A percentile compares a stretch with the other conserved stretches of the same genome.
phyloP scores from a whole-genome alignment of 1,284 basidiomycete species.

The Coniferiporia sulphurascens region DNA sequence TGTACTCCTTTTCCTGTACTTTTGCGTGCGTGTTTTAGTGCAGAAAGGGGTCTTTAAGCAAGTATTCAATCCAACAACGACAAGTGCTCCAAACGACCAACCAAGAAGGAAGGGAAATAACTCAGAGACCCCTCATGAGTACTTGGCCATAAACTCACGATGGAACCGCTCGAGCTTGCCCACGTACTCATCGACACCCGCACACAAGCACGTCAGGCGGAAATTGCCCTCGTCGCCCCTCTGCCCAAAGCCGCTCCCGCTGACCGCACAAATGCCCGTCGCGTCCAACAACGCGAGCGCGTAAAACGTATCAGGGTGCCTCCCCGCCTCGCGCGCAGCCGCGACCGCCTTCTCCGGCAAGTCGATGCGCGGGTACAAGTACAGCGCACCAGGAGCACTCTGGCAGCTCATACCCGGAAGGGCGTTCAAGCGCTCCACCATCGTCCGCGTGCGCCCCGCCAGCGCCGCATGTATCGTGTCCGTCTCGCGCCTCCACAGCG shows the following conservation, averaged over 20 bases:
- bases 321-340: conserved; percentile 66
- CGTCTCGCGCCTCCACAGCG: conserved; percentile 79
- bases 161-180: conserved; percentile 85
- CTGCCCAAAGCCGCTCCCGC: conserved; percentile 91
- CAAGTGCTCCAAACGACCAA: too few relatives aligned
- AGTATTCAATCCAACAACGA: neutral
- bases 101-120: neutral
- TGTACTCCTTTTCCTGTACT: neutral
- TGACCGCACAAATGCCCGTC: conserved; percentile 91
- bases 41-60: neutral
- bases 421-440: conserved; percentile 72
- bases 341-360: conserved; percentile 68
- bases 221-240: conserved; percentile 85
- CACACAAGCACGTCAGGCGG: conserved; percentile 83
- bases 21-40: neutral
- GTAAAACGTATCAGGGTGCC: conserved; percentile 86
- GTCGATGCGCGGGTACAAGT: conserved; percentile 77
- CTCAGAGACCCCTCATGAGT: conserved; percentile 26
- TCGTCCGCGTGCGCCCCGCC: conserved; percentile 62
- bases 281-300: conserved; percentile 77
- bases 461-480: conserved; percentile 73
- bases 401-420: conserved; percentile 84
- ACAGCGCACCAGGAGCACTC: conserved; percentile 84
- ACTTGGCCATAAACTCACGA: conserved; percentile 68
- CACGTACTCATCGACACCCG: conserved; percentile 88